Evolutionary conservation across 2,329 filamentous ascomycete species (phyloP).

Genomic region (Cryphonectria japonica): DNA sequence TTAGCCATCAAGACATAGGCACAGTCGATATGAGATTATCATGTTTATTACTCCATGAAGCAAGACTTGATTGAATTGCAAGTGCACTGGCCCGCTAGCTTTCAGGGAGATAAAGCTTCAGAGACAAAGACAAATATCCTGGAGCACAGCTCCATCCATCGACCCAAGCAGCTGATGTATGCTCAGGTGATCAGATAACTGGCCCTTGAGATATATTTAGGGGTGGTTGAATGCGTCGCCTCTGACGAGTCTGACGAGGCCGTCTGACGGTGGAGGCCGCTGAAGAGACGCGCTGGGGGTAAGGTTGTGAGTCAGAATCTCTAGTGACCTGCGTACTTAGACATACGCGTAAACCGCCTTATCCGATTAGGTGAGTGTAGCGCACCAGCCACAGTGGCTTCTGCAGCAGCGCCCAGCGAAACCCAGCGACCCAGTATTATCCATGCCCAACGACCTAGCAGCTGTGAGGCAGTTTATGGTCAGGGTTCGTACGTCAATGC

Average conservation of each 20-base stretch:
- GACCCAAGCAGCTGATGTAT: not conserved
- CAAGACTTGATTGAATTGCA: not conserved
- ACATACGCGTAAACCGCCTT: not conserved
- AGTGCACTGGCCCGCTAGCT: not conserved
- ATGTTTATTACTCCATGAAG: not conserved
- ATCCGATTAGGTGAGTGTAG: not conserved
- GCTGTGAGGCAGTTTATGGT: conserved; percentile 2
- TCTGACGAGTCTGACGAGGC: conserved; percentile 12
- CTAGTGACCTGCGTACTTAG: no score
- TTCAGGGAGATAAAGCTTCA: no score
- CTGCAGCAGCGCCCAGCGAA: conserved; percentile 1
- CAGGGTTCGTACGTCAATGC: conserved; percentile 13
- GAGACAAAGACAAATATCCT: not conserved
- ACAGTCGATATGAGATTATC: not conserved
- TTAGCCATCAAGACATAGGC: not conserved
- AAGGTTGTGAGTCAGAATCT: not conserved
- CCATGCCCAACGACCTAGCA: conserved; percentile 14
- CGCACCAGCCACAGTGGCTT: conserved; percentile 18
- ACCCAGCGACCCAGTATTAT: conserved; percentile 4
- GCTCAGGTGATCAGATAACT: not conserved
- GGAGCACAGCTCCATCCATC: not conserved
- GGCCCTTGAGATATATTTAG: not conserved
- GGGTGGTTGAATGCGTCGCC: not conserved
- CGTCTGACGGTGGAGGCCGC: not conserved
- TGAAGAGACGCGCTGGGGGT: not conserved